Base-by-base conservation (phyloP, 768 basidiomycete genomes). In the Mycena capillaripes region DNA sequence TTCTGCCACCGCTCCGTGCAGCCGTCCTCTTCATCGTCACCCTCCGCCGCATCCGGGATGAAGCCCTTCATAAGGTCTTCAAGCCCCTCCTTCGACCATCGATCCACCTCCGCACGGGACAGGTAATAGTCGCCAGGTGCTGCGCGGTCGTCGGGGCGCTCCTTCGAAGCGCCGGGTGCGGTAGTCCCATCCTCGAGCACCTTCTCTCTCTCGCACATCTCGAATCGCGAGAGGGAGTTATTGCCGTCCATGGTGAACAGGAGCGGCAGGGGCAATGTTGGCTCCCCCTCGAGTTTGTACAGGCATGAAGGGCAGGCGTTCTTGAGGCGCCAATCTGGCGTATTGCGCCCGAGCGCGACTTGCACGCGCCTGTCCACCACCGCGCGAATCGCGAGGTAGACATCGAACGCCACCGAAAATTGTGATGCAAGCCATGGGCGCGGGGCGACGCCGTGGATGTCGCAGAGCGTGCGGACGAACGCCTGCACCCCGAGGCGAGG, bases 211-310 rank as follows among this genome's bases (percentile, higher is more conserved):
- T 53, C 52, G 5, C 52, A 14, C 6, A 12, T 8, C 52, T 25
- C 25, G 16, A 30, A 53, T 4, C 52, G 52, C 29, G 27, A 30
- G 29, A 53, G 27, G 48, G 48, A 50, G 48, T 81, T 73, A 61
- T 84, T 85, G 2, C 81, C 78, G 67, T 85, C 81, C 42, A 83
- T 72, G 17, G 76, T 76, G 8, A 75, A 32, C 36, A 86, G 66
- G 6, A 78, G n/a, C 0, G 66, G 16, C 34, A 76, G 79, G 6
- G 29, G 8, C 1, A 86, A 75, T 0, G 71, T 36, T 0, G 76
- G 78, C 61, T 86, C 81, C 27, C 76, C 80, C 44, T 80, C 58
- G 9, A 84, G 72, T 78, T 82, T 75, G 61, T 85, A 84, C 16
- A 66, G 66, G n/a, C n/a, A n/a, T n/a, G n/a, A n/a, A n/a, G n/a